A percentile compares a stretch with the other conserved stretches of the same genome.
Evolutionary conservation across 768 basidiomycete species (phyloP).

Genomic region (Exidia glandulosa): DNA sequence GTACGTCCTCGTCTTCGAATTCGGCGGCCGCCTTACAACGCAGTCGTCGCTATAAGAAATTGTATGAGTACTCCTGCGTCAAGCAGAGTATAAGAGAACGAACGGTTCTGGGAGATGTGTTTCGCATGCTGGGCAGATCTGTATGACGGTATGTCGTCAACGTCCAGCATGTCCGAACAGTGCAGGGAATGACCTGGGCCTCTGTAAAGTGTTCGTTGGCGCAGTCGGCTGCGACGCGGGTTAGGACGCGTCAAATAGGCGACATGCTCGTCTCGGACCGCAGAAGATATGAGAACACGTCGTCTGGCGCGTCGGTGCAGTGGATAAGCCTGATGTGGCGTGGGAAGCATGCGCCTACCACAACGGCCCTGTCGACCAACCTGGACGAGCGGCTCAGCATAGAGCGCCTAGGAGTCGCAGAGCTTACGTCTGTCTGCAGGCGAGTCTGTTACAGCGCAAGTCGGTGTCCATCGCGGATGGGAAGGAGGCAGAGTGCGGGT

Average conservation of each 20-base stretch:
- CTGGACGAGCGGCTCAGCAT: constrained; percentile 45
- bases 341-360: constrained; percentile 39
- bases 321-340: neutral
- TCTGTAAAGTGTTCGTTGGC: constrained; percentile 75
- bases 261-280: constrained; percentile 24
- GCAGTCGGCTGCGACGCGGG: constrained; percentile 49
- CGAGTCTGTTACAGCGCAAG: constrained; percentile 11
- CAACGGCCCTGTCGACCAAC: constrained; percentile 71
- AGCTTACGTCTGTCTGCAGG: constrained; percentile 1
- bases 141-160: neutral
- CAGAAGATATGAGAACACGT: constrained; percentile 73
- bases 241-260: neutral
- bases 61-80: constrained; percentile 2
- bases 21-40: constrained; percentile 3
- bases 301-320: constrained; percentile 8
- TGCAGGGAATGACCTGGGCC: constrained; percentile 70
- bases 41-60: constrained; percentile 21
- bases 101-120: constrained; percentile 71
- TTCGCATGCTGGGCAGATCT: constrained; percentile 54
- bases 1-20: constrained; percentile 51
- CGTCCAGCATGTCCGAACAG: neutral
- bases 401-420: neutral
- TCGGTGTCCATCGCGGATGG: constrained; percentile 11
- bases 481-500: no score
- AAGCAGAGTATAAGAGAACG: neutral